Evolutionary conservation across 106 monocot species (phyloP), one percentile per base, ranked within the genome.

Genomic region (Hemerocallis citrina): DNA sequence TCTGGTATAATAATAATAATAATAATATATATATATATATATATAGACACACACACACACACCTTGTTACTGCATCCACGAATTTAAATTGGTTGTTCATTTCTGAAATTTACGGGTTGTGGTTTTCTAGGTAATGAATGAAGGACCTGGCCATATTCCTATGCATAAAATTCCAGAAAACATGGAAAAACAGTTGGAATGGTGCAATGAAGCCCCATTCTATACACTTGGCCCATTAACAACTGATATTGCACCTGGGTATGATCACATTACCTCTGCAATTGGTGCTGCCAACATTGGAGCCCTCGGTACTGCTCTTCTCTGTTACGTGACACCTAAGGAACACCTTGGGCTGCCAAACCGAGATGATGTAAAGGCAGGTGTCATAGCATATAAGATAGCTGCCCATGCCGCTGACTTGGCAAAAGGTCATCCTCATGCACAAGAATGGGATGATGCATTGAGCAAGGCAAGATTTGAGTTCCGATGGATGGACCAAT

Each of bases 81-180:
- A n/a, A n/a, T n/a, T n/a, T n/a, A n/a, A n/a, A n/a, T n/a, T n/a
- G n/a, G n/a, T n/a, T n/a, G n/a, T n/a, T n/a, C n/a, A n/a, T n/a
- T n/a, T n/a, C n/a, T n/a, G n/a, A n/a, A n/a, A n/a, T n/a, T n/a
- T n/a, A n/a, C n/a, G n/a, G n/a, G n/a, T n/a, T n/a, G n/a, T 46
- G 28, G 15, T 60, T 50, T 25, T 58, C 14, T 54, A 94, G 96
- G 91, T 96, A 61, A 96, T 96, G 96, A 91, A 91, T 65, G 96
- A 96, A 79, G 96, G 91, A 24, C 96, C 96, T 39, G 91, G 96
- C 6, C 96, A 96, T 57, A 84, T 96, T 61, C 96, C 96, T 20
- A 77, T 96, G 77, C 96, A 96, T 37, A 90, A 96, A 81, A 96
- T 96, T 68, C 87, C 90, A 57, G 91, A 91, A 73, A 96, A 96